Percentiles rank a stretch among this genome's conserved stretches.
Evolutionary conservation across 768 basidiomycete genomes (phyloP).

Genomic region (Pisolithus tinctorius): DNA sequence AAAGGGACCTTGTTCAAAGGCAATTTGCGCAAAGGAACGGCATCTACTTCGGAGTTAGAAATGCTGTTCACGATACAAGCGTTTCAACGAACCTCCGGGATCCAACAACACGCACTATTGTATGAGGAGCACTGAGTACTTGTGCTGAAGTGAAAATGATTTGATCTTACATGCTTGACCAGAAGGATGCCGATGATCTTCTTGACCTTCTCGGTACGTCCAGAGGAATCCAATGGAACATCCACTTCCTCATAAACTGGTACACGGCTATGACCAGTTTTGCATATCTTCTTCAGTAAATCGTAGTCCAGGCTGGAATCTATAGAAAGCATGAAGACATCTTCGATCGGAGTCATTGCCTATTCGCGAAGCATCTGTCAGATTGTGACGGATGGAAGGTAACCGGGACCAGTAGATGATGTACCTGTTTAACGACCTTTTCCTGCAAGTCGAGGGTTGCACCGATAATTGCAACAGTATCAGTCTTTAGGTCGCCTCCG

Average conservation of each 20-base stretch:
- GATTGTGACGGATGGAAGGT: neutral
- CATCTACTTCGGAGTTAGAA: constrained; percentile 40
- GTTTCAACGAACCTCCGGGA: constrained; percentile 52
- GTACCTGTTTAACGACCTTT: constrained; percentile 67
- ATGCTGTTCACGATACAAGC: neutral
- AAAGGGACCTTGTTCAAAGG: constrained; percentile 83
- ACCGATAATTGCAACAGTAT: constrained; percentile 87
- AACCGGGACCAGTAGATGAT: neutral
- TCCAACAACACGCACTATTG: constrained; percentile 70
- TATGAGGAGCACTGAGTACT: neutral
- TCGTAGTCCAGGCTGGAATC: constrained; percentile 78
- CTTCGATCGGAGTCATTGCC: constrained; percentile 77
- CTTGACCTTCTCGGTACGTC: constrained; percentile 51
- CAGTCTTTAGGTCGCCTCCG: constrained; percentile 80
- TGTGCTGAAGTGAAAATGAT: neutral
- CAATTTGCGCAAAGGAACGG: constrained; percentile 73
- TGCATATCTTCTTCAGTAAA: constrained; percentile 66
- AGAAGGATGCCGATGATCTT: constrained; percentile 83
- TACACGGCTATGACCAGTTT: constrained; percentile 78
- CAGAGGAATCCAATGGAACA: constrained; percentile 34
- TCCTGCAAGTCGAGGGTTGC: constrained; percentile 86
- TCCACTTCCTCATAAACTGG: constrained; percentile 79
- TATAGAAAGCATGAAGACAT: constrained; percentile 86
- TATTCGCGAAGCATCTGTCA: constrained; percentile 17
- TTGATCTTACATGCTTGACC: constrained; percentile 58